phyloP scores from a whole-genome alignment of 2,329 filamentous ascomycete genomes.

The Orbilia javanica region DNA sequence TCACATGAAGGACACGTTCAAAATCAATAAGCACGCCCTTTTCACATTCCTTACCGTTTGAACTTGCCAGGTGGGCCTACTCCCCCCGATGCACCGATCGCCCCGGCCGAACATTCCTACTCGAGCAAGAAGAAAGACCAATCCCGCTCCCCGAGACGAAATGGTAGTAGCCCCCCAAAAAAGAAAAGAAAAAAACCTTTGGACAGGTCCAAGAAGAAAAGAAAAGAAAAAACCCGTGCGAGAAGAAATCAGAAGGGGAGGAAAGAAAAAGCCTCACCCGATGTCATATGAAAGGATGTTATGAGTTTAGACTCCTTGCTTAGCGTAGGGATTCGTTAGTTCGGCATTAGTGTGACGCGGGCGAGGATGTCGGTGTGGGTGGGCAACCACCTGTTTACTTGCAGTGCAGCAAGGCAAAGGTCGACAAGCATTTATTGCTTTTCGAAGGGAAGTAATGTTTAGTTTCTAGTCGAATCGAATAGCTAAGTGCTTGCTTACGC shows the following conservation, averaged over 20 bases:
- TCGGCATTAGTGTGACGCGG: conserved; percentile 55
- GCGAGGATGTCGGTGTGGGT: conserved; percentile 22
- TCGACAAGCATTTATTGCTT: neutral
- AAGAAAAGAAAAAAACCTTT: conserved; percentile 21
- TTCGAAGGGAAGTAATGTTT: neutral
- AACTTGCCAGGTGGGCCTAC: conserved; percentile 19
- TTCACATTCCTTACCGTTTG: conserved; percentile 25
- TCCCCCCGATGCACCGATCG: conserved; percentile 30
- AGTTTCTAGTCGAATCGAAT: conserved; percentile 1
- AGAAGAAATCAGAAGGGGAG: conserved; percentile 26
- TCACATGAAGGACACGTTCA: conserved; percentile 43
- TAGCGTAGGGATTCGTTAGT: conserved; percentile 47
- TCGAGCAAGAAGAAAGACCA: conserved; percentile 31
- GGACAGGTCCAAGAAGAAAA: conserved; percentile 20
- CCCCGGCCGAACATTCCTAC: conserved; percentile 58
- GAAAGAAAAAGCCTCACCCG: conserved; percentile 58
- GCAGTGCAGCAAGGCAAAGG: conserved; percentile 36
- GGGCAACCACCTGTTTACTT: conserved; percentile 51
- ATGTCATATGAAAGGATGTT: conserved; percentile 58
- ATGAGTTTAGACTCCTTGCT: conserved; percentile 58
- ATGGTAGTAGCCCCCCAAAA: too few species aligned
- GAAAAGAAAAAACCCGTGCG: conserved; percentile 15
- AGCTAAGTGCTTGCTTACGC: neutral
- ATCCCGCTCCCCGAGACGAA: conserved; percentile 19
- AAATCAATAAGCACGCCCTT: conserved; percentile 4